Conservation (phyloP, 202 grass and related monocot species). For the Thinopyrum obtusiflorum region DNA sequence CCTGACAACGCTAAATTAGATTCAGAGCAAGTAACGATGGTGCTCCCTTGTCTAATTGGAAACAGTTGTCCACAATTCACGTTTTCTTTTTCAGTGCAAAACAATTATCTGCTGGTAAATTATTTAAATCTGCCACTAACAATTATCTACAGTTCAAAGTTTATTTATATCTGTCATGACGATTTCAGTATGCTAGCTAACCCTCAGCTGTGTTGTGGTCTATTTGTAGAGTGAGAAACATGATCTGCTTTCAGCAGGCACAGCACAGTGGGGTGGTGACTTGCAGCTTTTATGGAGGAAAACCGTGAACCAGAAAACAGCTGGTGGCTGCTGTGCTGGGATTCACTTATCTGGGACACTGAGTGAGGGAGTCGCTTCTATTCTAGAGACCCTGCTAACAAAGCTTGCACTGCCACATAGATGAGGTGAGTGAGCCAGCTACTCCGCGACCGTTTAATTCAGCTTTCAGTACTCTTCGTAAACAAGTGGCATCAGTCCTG, state of each 20-base stretch:
- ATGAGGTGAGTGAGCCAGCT: not conserved
- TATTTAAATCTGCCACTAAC: not conserved
- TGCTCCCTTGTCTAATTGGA: not conserved
- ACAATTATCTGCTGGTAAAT: not conserved
- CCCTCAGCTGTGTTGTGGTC: not conserved
- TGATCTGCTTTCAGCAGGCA: not conserved
- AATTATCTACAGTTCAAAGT: too few relatives aligned
- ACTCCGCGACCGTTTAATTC: not conserved
- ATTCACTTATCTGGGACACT: not conserved
- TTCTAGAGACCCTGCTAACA: not conserved
- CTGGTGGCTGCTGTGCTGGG: too few relatives aligned
- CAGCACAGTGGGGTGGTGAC: not conserved
- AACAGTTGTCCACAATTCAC: not conserved
- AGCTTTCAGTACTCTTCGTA: not conserved
- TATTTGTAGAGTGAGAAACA: not conserved
- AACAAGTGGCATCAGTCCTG: not conserved
- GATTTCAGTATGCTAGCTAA: not conserved
- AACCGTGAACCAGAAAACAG: too few relatives aligned
- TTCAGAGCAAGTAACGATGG: not conserved
- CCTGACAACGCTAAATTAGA: not conserved
- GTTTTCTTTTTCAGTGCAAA: not conserved
- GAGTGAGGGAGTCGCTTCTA: not conserved
- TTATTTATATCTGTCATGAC: not conserved
- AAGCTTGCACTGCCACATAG: too few relatives aligned
- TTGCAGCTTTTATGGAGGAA: not conserved